Evolutionary conservation across 805 yeast genomes (phyloP).

Genomic region (Monosporozyma unispora): DNA sequence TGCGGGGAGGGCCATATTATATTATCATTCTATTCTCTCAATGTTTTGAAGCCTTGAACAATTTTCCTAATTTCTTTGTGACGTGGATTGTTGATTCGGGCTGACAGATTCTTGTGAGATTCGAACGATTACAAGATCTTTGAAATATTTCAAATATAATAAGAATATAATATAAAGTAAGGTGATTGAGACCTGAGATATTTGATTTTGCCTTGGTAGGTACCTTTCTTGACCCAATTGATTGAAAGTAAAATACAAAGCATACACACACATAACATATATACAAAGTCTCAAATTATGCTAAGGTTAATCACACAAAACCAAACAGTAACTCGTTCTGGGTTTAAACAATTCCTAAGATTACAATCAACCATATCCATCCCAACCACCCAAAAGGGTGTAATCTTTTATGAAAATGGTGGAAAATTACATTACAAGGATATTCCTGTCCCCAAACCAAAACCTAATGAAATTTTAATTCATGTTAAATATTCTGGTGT

Average conservation of each 20-base stretch:
- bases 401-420: slow-evolving; percentile 42
- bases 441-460: slow-evolving; percentile 49
- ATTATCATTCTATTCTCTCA: no score
- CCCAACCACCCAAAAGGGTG: slow-evolving; percentile 45
- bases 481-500: slow-evolving; percentile 58
- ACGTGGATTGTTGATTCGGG: neutral
- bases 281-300: slow-evolving; percentile 6
- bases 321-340: neutral
- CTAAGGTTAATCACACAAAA: slow-evolving; percentile 7
- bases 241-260: no score
- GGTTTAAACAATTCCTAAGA: slow-evolving; percentile 12
- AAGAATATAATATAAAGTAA: neutral
- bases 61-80: no score
- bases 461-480: slow-evolving; percentile 46
- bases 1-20: no score
- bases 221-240: neutral
- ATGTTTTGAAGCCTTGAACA: neutral
- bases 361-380: slow-evolving; percentile 23
- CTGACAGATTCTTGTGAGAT: neutral
- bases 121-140: no score
- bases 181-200: neutral
- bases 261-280: neutral
- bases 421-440: slow-evolving; percentile 43
- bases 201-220: neutral
- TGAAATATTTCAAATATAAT: neutral